Base-by-base conservation (phyloP, 2,329 filamentous ascomycete species). In the Talaromyces marneffei region DNA sequence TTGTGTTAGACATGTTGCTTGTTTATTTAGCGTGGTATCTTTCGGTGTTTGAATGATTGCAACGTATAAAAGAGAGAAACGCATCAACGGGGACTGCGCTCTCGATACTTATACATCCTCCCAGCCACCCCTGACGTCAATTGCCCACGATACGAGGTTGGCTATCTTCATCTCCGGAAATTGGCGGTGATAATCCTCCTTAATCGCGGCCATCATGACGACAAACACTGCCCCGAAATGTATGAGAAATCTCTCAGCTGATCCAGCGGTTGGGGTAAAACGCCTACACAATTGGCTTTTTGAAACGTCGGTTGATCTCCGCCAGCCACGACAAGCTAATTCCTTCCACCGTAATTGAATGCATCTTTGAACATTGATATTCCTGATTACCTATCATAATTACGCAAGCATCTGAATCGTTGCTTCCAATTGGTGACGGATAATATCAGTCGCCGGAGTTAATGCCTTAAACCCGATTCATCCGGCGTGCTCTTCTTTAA, bases 1-100 rank as follows among this genome's bases (percentile, higher is more conserved):
- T 54, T 20, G n/a, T 31, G n/a, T 25, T 12, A 18, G 57, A 44
- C 57, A 60, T 60, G 35, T 40, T 42, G 57, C 46, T 25, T 27
- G 23, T 18, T 55, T 37, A n/a, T 9, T 54, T 16, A 7, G 16
- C 16, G 4, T 33, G 6, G 2, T 33, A 18, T 18, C 14, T 7
- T 29, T 48, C 20, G 20, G 14, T 2, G 12, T 50, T 6, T 7
- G 16, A 14, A n/a, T 29, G 7, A 7, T 48, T n/a, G 3, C 25
- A 14, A 31, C 31, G n/a, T 31, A 31, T 37, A 4, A 37, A 37
- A n/a, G 25, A 29, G 44, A n/a, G 14, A 48, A 48, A 25, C 6
- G 9, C 25, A 48, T 27, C 25, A 48, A 29, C 14, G 23, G 14
- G 7, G 25, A 4, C 35, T 9, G 10, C 14, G 2, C 14, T 27